These are phyloP conservation scores for Coemansia sp. DNA, from an alignment of 371 early-diverging fungal species.

Conservation along the genomic window DNA sequence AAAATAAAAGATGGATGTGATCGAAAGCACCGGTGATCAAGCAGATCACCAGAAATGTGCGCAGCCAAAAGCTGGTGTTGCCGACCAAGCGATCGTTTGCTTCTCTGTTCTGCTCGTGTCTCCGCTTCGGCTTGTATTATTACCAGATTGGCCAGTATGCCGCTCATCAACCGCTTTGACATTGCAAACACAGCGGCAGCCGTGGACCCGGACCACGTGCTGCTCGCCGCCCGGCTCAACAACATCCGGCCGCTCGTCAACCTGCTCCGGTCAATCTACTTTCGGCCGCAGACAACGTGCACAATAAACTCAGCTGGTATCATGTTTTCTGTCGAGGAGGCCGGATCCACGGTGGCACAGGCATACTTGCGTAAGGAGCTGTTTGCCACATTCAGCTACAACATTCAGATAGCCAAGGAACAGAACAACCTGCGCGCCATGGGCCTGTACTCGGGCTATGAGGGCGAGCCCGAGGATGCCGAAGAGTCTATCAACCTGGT, in stretches of 20 bases:
- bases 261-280: slow-evolving; percentile 45
- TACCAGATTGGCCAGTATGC: not conserved
- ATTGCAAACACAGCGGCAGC: slow-evolving; percentile 9
- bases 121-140: too few relatives aligned
- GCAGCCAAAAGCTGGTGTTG: not conserved
- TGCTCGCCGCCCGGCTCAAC: slow-evolving; percentile 39
- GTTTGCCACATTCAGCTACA: slow-evolving; percentile 48
- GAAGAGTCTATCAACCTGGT: slow-evolving; percentile 31
- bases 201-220: slow-evolving; percentile 8
- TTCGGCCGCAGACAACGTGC: slow-evolving; percentile 31
- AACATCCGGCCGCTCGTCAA: slow-evolving; percentile 53
- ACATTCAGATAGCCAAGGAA: slow-evolving; percentile 12
- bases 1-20: not conserved
- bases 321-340: slow-evolving; percentile 52
- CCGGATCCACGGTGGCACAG: slow-evolving; percentile 50
- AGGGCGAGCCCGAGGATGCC: not conserved
- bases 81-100: not conserved
- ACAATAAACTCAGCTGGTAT: slow-evolving; percentile 41
- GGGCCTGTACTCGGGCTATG: slow-evolving; percentile 6
- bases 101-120: not conserved
- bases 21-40: not conserved
- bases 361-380: slow-evolving; percentile 46
- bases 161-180: not conserved
- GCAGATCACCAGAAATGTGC: not conserved
- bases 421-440: slow-evolving; percentile 3